Percentiles rank a stretch among this genome's conserved stretches.
These are phyloP conservation scores for Tagetes erecta DNA, from an alignment of 129 eudicot species.

Conservation along the genomic window DNA sequence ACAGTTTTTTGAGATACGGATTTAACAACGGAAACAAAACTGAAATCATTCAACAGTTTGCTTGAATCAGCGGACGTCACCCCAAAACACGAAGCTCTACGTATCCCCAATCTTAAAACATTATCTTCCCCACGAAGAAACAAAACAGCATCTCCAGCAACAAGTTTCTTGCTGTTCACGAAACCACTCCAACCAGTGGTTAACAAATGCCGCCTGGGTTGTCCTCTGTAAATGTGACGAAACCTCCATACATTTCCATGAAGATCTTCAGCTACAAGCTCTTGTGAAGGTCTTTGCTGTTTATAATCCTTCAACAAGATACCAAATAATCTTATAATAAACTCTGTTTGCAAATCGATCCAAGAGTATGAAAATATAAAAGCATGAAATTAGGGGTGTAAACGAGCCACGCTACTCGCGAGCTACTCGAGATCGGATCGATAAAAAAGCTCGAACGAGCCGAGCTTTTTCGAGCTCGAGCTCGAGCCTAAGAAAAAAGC, in stretches of 20 bases:
- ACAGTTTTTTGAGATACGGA: slow-evolving; percentile 53
- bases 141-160: slow-evolving; percentile 95
- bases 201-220: slow-evolving; percentile 92
- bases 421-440: no score
- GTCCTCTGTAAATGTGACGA: slow-evolving; percentile 91
- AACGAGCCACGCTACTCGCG: no score
- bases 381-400: no score
- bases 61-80: no score
- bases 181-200: slow-evolving; percentile 99
- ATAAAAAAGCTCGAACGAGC: no score
- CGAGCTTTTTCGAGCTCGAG: no score
- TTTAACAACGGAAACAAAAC: slow-evolving; percentile 43
- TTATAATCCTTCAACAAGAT: slow-evolving; percentile 78
- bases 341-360: no score
- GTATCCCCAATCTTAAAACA: slow-evolving; percentile 84
- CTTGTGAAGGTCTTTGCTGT: slow-evolving; percentile 94
- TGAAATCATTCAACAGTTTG: slow-evolving; percentile 41
- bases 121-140: slow-evolving; percentile 93
- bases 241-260: slow-evolving; percentile 92
- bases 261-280: slow-evolving; percentile 89
- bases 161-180: slow-evolving; percentile 94
- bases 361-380: no score
- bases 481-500: no score
- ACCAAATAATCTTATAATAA: no score
- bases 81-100: no score